Conservation (phyloP, 2,329 filamentous ascomycete species). For the Colletotrichum navitas region DNA sequence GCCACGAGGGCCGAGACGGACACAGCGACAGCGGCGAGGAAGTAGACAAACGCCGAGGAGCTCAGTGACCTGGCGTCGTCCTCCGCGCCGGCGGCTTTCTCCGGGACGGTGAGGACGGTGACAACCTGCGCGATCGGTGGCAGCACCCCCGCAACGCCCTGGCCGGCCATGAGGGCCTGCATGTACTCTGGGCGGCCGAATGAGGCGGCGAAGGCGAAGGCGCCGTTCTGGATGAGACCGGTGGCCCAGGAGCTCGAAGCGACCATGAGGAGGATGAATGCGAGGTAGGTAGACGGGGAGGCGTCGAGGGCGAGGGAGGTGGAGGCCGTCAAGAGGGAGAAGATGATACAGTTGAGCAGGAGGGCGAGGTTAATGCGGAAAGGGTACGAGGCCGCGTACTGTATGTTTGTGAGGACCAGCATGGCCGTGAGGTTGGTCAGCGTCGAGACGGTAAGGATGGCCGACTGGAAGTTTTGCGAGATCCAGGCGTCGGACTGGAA, state of each 20-base stretch:
- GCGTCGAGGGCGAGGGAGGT: slow-evolving; percentile 76
- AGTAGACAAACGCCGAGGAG: slow-evolving; percentile 88
- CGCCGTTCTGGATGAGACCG: slow-evolving; percentile 91
- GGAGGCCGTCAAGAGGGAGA: slow-evolving; percentile 83
- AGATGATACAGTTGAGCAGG: slow-evolving; percentile 80
- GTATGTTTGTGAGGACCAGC: slow-evolving; percentile 82
- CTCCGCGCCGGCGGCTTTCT: slow-evolving; percentile 39
- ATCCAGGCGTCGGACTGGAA: slow-evolving; percentile 80
- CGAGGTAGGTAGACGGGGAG: slow-evolving; percentile 77
- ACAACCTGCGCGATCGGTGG: slow-evolving; percentile 89
- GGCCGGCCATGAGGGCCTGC: slow-evolving; percentile 95
- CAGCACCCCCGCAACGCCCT: slow-evolving; percentile 91
- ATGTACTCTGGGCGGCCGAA: slow-evolving; percentile 92
- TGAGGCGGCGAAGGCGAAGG: slow-evolving; percentile 89
- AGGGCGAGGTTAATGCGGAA: slow-evolving; percentile 85
- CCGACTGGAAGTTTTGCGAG: slow-evolving; percentile 86
- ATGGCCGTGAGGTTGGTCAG: slow-evolving; percentile 83
- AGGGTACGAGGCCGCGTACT: slow-evolving; percentile 87
- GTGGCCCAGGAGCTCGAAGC: slow-evolving; percentile 83
- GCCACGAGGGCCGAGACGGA: slow-evolving; percentile 77
- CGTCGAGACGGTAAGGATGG: slow-evolving; percentile 88
- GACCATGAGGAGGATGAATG: slow-evolving; percentile 86
- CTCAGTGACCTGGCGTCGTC: slow-evolving; percentile 56
- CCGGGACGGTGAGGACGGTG: slow-evolving; percentile 77
- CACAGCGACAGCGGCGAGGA: slow-evolving; percentile 85